A percentile compares a stretch with the other conserved stretches of the same genome.
These are phyloP conservation scores for Coccinonectria pachysandricola DNA, from an alignment of 2,329 filamentous ascomycete genomes.

Conservation along the genomic window DNA sequence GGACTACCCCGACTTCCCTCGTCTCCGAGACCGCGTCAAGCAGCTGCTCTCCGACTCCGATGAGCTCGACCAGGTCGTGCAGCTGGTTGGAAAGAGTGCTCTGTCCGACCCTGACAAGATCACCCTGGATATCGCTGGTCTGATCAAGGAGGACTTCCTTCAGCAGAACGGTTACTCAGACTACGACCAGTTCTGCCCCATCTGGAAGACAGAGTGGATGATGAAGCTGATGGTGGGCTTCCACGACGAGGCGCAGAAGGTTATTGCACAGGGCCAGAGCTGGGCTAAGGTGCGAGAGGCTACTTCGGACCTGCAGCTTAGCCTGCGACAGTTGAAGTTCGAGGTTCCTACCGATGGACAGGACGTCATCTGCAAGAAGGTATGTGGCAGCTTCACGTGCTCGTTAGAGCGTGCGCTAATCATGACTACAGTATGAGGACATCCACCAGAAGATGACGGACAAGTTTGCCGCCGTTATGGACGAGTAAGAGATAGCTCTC, in stretches of 20 bases:
- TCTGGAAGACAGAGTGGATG: slow-evolving; percentile 99
- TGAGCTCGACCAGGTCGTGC: slow-evolving; percentile 95
- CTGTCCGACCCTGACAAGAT: slow-evolving; percentile 97
- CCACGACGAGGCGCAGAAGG: slow-evolving; percentile 96
- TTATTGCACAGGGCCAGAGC: slow-evolving; percentile 76
- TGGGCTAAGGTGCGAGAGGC: slow-evolving; percentile 91
- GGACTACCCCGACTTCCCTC: slow-evolving; percentile 87
- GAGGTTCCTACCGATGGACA: slow-evolving; percentile 82
- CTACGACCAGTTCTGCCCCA: slow-evolving; percentile 97
- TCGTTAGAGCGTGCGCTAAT: too few species aligned
- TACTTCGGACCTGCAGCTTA: slow-evolving; percentile 74
- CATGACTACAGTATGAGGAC: slow-evolving; percentile 77
- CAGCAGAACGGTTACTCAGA: slow-evolving; percentile 99
- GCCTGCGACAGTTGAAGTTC: slow-evolving; percentile 91
- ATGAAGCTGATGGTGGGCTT: slow-evolving; percentile 99
- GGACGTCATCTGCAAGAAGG: slow-evolving; percentile 74
- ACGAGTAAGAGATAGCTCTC: slow-evolving; percentile 59
- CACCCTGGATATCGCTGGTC: slow-evolving; percentile 78
- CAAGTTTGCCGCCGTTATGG: slow-evolving; percentile 91
- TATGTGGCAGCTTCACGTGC: too few species aligned
- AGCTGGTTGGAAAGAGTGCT: slow-evolving; percentile 94
- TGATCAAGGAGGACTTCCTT: slow-evolving; percentile 97
- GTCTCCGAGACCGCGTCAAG: slow-evolving; percentile 84
- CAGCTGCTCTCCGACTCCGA: slow-evolving; percentile 91
- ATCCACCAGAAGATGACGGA: slow-evolving; percentile 88